Base-by-base conservation (phyloP, 23 red algal species). In the Rhodosorus marinus region DNA sequence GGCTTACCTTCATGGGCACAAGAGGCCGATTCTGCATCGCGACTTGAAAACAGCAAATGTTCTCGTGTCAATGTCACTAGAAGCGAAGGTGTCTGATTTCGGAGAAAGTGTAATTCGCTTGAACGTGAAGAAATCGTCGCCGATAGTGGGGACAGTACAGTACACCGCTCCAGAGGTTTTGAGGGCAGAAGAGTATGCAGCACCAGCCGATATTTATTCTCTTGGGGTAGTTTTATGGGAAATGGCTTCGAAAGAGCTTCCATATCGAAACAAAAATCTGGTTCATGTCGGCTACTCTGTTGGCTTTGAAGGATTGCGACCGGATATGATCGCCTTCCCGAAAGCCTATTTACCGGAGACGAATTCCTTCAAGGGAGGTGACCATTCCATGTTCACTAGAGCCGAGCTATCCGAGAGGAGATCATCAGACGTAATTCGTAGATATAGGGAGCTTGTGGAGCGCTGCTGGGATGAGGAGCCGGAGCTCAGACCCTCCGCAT, bases 221-320 rank as follows among this genome's bases (percentile, higher is more conserved):
- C 74, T 92, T 51, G 82, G 82, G 6, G 63, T 92, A 5, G 60
- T 68, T 30, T 33, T 75, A 51, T 92, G 82, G 82, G 82, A 92
- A 57, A 57, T 92, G 62, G 64, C 71, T 55, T 58, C 82, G 1
- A 38, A 63, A 24, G 54, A 75, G 35, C 31, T 92, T 17, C 82
- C 82, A 9, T 92, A 66, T 23, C 49, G 72, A 30, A 64, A 69
- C 21, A 66, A 66, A 34, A 48, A 54, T 5, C 67, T 67, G 23
- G 47, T 76, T 65, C 54, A 75, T 52, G 74, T 92, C n/a, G n/a
- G n/a, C n/a, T n/a, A n/a, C n/a, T n/a, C n/a, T n/a, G n/a, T n/a
- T n/a, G n/a, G n/a, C n/a, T n/a, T n/a, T n/a, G n/a, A n/a, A n/a
- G n/a, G n/a, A n/a, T n/a, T n/a, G n/a, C n/a, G n/a, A n/a, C n/a